Conservation (phyloP, 2,329 filamentous ascomycete genomes). For the Fusarium bulbicola region DNA sequence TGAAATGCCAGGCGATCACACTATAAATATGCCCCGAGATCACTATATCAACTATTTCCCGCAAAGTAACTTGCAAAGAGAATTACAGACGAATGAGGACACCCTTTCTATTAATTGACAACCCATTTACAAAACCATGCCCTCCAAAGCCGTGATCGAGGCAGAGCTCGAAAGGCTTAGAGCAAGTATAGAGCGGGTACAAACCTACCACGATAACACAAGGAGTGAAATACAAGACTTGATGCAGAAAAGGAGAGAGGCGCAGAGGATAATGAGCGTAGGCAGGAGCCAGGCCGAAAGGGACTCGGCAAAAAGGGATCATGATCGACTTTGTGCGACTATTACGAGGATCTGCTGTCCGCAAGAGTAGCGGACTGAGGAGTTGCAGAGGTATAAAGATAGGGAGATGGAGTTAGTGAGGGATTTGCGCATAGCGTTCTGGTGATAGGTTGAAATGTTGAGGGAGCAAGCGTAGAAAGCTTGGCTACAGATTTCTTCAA, state of each 20-base stretch:
- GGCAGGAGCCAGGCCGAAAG: fast-evolving
- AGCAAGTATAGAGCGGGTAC: fast-evolving
- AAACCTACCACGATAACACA: not conserved
- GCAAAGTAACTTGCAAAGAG: fast-evolving
- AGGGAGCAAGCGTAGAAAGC: fast-evolving
- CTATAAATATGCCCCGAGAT: not conserved
- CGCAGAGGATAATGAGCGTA: not conserved
- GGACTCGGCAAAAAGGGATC: not conserved
- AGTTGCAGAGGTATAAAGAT: fast-evolving
- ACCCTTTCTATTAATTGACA: fast-evolving
- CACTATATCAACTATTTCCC: not conserved
- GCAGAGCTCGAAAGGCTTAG: not conserved
- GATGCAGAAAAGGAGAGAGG: not conserved
- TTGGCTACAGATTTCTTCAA: not conserved
- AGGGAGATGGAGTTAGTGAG: not conserved
- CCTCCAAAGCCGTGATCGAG: fast-evolving
- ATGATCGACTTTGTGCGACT: not conserved
- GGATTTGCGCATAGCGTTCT: fast-evolving
- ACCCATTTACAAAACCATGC: not conserved
- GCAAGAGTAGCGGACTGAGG: fast-evolving
- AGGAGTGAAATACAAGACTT: not conserved
- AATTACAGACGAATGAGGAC: not conserved
- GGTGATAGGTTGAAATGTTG: not conserved
- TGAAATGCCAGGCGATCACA: fast-evolving
- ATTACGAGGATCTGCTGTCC: fast-evolving